These are phyloP conservation scores for Brachypodium distachyon DNA, from an alignment of 202 grass and related monocot species.

Conservation along the genomic window DNA sequence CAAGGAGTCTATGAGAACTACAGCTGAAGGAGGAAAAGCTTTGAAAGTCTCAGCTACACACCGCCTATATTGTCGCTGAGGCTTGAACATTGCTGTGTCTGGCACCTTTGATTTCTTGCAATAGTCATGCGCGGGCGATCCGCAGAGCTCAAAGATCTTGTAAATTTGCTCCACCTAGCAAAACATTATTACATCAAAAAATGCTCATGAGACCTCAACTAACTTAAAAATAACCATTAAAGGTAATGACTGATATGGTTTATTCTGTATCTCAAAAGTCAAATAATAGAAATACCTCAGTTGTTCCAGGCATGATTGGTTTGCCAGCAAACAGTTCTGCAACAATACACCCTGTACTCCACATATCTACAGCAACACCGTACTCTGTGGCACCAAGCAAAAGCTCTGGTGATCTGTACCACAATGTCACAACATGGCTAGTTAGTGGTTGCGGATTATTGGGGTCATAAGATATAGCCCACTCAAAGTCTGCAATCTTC, in stretches of 20 bases:
- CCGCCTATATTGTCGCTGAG: slow-evolving; percentile 36
- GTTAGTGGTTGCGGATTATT: slow-evolving; percentile 52
- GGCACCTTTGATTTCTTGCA: background rate
- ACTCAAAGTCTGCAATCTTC: slow-evolving; percentile 81
- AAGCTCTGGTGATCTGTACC: slow-evolving; percentile 90
- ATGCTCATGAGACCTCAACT: background rate
- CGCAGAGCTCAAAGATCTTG: slow-evolving; percentile 94
- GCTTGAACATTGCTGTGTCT: background rate
- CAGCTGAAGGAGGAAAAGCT: slow-evolving; percentile 48
- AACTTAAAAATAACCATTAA: slow-evolving; percentile 7
- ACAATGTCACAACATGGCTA: slow-evolving; percentile 79
- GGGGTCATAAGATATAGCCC: slow-evolving; percentile 71
- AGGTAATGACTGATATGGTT: background rate
- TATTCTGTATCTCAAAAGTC: background rate
- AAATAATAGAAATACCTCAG: slow-evolving; percentile 53
- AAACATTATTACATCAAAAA: background rate
- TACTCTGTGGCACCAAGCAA: slow-evolving; percentile 78
- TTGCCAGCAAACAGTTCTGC: slow-evolving; percentile 78
- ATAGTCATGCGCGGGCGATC: slow-evolving; percentile 64
- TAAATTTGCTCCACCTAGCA: slow-evolving; percentile 95
- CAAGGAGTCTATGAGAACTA: slow-evolving; percentile 57
- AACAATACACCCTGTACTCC: slow-evolving; percentile 86
- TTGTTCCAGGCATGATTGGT: slow-evolving; percentile 91
- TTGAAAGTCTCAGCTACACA: slow-evolving; percentile 63
- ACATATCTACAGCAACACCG: slow-evolving; percentile 73